phyloP scores from a whole-genome alignment of 1,284 basidiomycete species.

The Ustilago trichophora region DNA sequence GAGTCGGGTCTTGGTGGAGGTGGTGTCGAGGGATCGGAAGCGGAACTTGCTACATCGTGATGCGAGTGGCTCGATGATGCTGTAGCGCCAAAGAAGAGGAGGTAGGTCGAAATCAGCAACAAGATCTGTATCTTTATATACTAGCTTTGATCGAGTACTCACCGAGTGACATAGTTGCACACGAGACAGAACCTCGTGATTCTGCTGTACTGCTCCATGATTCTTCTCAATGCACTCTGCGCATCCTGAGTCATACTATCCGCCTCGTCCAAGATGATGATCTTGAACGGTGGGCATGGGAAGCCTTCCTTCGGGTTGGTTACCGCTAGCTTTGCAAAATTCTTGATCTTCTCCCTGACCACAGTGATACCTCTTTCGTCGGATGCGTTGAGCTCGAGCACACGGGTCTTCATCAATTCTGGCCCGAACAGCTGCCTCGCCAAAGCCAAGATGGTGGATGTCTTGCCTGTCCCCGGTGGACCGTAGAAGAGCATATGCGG shows the following conservation, averaged over 20 bases:
- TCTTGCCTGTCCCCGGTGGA: slow-evolving; percentile 98
- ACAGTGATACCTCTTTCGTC: slow-evolving; percentile 97
- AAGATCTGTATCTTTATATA: no score
- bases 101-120: slow-evolving; percentile 70
- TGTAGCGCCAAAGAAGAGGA: no score
- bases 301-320: slow-evolving; percentile 70
- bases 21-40: slow-evolving; percentile 87
- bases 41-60: slow-evolving; percentile 99
- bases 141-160: not conserved
- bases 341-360: slow-evolving; percentile 98
- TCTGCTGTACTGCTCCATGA: slow-evolving; percentile 97
- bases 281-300: slow-evolving; percentile 97
- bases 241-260: slow-evolving; percentile 99
- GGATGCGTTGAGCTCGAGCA: slow-evolving; percentile 98
- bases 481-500: slow-evolving; percentile 99
- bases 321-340: slow-evolving; percentile 80
- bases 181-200: slow-evolving; percentile 98
- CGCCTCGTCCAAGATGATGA: slow-evolving; percentile 98
- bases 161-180: slow-evolving; percentile 96
- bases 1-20: slow-evolving; percentile 80
- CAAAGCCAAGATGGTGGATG: slow-evolving; percentile 94
- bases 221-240: slow-evolving; percentile 90
- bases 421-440: slow-evolving; percentile 95
- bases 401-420: slow-evolving; percentile 90
- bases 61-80: slow-evolving; percentile 94